Evolutionary conservation across 257 asterid species (phyloP).

Genomic region (Ocimum tenuiflorum): DNA sequence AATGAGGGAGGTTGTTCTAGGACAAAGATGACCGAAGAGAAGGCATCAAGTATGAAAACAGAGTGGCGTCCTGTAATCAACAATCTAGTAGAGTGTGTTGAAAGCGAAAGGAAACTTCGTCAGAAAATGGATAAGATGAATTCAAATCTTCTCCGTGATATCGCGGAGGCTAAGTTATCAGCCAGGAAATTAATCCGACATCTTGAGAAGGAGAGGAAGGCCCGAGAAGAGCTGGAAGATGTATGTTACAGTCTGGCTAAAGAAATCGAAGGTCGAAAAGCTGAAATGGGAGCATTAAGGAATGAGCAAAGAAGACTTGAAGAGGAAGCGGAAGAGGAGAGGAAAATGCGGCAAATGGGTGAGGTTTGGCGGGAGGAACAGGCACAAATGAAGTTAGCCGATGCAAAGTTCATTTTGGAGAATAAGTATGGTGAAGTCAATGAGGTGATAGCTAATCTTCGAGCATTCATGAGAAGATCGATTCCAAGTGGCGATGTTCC

Average conservation of each 20-base stretch:
- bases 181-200: conserved; percentile 15
- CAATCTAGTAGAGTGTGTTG: conserved; percentile 22
- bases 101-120: conserved; percentile 26
- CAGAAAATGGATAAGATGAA: conserved; percentile 26
- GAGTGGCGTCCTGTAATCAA: conserved; percentile 18
- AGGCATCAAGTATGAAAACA: conserved; percentile 19
- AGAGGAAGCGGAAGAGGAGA: conserved; percentile 40
- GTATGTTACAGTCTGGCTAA: conserved; percentile 28
- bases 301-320: conserved; percentile 19
- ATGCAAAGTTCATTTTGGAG: conserved; percentile 47
- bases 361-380: conserved; percentile 62
- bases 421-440: conserved; percentile 34
- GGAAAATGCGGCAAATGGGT: conserved; percentile 41
- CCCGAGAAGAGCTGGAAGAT: conserved; percentile 28
- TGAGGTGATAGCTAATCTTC: conserved; percentile 27
- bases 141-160: conserved; percentile 30
- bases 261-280: conserved; percentile 35
- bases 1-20: conserved; percentile 10
- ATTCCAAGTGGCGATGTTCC: not conserved
- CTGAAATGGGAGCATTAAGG: conserved; percentile 29
- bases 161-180: conserved; percentile 36
- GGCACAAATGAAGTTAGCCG: conserved; percentile 41
- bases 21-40: conserved; percentile 29
- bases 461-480: conserved; percentile 22
- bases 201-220: conserved; percentile 37